These are phyloP conservation scores for Podospora appendiculata DNA, from an alignment of 495 filamentous ascomycete species.

Conservation along the genomic window DNA sequence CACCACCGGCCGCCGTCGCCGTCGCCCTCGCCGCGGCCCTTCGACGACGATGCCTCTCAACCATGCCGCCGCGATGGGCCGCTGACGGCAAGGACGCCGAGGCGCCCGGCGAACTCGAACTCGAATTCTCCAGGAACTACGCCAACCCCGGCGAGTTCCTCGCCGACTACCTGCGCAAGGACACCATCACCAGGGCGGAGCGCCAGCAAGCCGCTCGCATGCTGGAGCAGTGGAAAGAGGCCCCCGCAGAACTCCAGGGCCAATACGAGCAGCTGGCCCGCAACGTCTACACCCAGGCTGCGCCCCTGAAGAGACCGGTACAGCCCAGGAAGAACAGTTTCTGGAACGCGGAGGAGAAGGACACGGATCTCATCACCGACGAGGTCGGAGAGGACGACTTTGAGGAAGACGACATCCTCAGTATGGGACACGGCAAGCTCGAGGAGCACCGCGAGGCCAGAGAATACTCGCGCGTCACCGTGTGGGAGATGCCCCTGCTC, in stretches of 20 bases:
- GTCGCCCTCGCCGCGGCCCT: constrained; percentile 20
- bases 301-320: constrained; percentile 3
- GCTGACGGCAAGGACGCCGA: not conserved
- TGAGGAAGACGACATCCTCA: constrained; percentile 72
- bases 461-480: constrained; percentile 77
- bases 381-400: constrained; percentile 35
- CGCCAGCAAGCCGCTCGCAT: not conserved
- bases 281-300: constrained; percentile 1
- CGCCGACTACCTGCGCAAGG: constrained; percentile 1
- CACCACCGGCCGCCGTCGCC: constrained; percentile 31
- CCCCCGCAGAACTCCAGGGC: constrained; percentile 2
- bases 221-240: constrained; percentile 10
- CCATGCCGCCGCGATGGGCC: not conserved
- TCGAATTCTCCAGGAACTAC: constrained; percentile 4
- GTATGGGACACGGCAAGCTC: constrained; percentile 73
- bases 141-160: constrained; percentile 12
- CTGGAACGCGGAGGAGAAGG: constrained; percentile 35
- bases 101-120: not conserved
- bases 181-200: constrained; percentile 2
- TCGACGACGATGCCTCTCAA: constrained; percentile 5
- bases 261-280: constrained; percentile 6
- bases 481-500: constrained; percentile 95
- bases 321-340: constrained; percentile 16
- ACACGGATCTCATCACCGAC: constrained; percentile 31
- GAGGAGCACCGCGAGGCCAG: constrained; percentile 84